phyloP scores from a whole-genome alignment of 345 rosid species.

The Sonneratia alba region DNA sequence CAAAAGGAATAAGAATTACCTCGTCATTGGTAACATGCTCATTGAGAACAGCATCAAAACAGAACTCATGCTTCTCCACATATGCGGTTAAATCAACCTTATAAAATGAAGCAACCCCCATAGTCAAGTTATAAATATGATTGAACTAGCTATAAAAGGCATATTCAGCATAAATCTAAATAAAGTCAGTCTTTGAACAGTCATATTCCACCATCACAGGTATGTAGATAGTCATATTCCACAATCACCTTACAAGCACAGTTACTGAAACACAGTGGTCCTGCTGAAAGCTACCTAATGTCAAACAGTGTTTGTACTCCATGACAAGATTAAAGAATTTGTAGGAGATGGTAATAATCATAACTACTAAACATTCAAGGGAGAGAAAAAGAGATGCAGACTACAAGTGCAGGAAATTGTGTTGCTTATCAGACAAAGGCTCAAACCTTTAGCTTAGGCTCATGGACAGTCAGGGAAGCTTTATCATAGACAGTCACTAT shows the following conservation, averaged over 20 bases:
- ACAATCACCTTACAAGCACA: too few species aligned
- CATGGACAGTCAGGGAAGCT: constrained; percentile 61
- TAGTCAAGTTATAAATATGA: background rate
- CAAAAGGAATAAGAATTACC: constrained; percentile 28
- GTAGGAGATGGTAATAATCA: background rate
- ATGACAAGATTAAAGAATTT: background rate
- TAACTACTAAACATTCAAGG: background rate
- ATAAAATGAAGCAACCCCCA: background rate
- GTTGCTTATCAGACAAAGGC: background rate
- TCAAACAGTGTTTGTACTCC: background rate
- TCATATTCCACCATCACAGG: background rate
- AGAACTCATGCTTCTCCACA: constrained; percentile 93
- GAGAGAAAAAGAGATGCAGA: background rate
- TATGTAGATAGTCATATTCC: background rate
- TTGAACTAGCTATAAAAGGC: background rate
- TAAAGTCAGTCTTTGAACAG: background rate
- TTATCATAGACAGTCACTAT: constrained; percentile 66
- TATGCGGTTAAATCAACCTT: constrained; percentile 99
- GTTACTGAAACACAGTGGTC: background rate
- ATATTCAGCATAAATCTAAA: background rate
- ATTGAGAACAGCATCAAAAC: constrained; percentile 95
- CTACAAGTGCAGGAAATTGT: background rate
- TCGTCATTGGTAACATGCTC: constrained; percentile 77
- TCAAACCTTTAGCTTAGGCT: constrained; percentile 91
- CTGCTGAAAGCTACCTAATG: background rate